Conservation (phyloP, 1,139 yeast species). For the Pichia kudriavzevii region DNA sequence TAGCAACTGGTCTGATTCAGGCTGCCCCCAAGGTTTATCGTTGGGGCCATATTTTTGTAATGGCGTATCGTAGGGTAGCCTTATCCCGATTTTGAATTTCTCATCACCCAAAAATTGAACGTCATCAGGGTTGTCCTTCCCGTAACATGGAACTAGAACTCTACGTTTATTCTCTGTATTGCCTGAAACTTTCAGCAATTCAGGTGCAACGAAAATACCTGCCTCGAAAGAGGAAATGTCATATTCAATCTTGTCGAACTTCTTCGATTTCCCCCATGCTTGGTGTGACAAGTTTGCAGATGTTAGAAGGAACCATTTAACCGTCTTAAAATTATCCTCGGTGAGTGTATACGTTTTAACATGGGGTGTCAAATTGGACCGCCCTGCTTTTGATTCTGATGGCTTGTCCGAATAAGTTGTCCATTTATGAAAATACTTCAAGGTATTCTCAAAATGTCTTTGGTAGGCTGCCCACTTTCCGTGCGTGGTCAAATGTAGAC, state of each 20-base stretch:
- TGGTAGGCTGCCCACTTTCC: slow-evolving; percentile 23
- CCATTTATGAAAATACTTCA: slow-evolving; percentile 23
- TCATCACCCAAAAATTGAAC: slow-evolving; percentile 9
- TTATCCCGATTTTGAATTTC: slow-evolving; percentile 9
- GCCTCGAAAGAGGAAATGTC: slow-evolving; percentile 39
- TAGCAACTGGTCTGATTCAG: slow-evolving; percentile 9
- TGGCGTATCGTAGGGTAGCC: slow-evolving; percentile 51
- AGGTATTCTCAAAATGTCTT: slow-evolving; percentile 20
- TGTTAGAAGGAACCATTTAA: slow-evolving; percentile 60
- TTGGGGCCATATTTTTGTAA: slow-evolving; percentile 31
- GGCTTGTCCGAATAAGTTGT: slow-evolving; percentile 9
- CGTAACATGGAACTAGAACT: slow-evolving; percentile 32
- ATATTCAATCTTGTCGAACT: slow-evolving; percentile 19
- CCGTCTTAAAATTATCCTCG: slow-evolving; percentile 39
- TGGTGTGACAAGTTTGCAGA: slow-evolving; percentile 60
- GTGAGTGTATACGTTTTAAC: slow-evolving; percentile 41
- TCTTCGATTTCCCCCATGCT: slow-evolving; percentile 58
- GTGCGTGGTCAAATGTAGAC: slow-evolving; percentile 43
- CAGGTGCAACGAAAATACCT: slow-evolving; percentile 42
- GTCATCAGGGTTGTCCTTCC: slow-evolving; percentile 30
- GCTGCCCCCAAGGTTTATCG: slow-evolving; percentile 48
- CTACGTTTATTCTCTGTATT: slow-evolving; percentile 6
- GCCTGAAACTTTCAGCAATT: slow-evolving; percentile 16
- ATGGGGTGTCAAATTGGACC: slow-evolving; percentile 36
- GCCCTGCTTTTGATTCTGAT: slow-evolving; percentile 20